Conservation (phyloP, 768 basidiomycete genomes). For the Lentinus brumalis region DNA sequence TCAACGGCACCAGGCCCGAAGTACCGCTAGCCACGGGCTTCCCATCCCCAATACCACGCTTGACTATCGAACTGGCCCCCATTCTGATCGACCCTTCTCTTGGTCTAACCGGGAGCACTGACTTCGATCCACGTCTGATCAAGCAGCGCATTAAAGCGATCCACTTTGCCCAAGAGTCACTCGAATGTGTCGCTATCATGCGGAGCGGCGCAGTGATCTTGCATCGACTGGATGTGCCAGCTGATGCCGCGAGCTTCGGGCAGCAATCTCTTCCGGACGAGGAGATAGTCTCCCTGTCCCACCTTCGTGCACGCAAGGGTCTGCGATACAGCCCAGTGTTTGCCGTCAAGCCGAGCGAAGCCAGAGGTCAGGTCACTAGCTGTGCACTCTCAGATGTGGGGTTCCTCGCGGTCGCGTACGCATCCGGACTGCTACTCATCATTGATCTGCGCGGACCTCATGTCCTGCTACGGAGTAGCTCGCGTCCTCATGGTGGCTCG, state of each 20-base stretch:
- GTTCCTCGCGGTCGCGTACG: conserved; percentile 75
- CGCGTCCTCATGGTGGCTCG: conserved; percentile 44
- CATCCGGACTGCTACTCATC: conserved; percentile 57
- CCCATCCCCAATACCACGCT: conserved; percentile 60
- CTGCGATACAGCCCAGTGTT: conserved; percentile 63
- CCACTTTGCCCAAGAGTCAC: conserved; percentile 53
- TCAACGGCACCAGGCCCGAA: conserved; percentile 45
- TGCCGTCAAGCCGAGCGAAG: conserved; percentile 49
- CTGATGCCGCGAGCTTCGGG: conserved; percentile 16
- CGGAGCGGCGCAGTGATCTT: conserved; percentile 59
- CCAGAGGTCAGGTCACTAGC: conserved; percentile 46
- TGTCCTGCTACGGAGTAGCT: conserved; percentile 54
- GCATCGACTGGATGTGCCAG: conserved; percentile 38
- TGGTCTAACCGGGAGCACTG: conserved; percentile 24
- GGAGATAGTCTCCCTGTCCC: conserved; percentile 56
- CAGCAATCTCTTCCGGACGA: conserved; percentile 38
- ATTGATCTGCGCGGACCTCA: conserved; percentile 77
- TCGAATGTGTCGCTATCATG: conserved; percentile 59
- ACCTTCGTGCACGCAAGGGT: conserved; percentile 42
- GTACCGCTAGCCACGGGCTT: conserved; percentile 60
- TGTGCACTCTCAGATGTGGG: conserved; percentile 76
- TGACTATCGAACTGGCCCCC: conserved; percentile 60
- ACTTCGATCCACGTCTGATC: conserved; percentile 9
- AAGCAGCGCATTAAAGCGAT: conserved; percentile 44
- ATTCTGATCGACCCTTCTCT: conserved; percentile 50